phyloP scores from a whole-genome alignment of 202 grass and related monocot species.

The Tripidium arundinaceum region DNA sequence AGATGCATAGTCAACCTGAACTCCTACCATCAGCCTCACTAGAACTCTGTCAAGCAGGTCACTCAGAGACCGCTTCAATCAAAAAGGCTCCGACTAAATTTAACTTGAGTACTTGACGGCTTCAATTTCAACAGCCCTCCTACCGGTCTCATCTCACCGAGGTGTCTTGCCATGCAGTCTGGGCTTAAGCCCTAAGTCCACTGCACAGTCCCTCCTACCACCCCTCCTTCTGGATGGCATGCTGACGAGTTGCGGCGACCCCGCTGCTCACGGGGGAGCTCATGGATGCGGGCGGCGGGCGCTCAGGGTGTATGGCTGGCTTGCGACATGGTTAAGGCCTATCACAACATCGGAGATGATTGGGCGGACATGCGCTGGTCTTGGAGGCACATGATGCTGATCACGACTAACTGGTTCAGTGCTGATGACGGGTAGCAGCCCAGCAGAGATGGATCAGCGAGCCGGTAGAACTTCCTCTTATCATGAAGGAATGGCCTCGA shows the following conservation, averaged over 20 bases:
- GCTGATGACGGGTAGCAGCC: conserved; percentile 57
- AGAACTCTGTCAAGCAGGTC: conserved; percentile 12
- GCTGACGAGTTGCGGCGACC: conserved; percentile 28
- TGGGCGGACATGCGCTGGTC: conserved; percentile 82
- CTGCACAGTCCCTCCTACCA: conserved; percentile 26
- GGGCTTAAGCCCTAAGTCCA: not conserved
- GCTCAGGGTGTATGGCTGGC: conserved; percentile 53
- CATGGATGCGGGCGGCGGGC: not conserved
- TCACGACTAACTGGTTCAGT: conserved; percentile 75
- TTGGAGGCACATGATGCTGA: conserved; percentile 90
- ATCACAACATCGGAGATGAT: conserved; percentile 67
- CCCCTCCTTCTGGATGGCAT: conserved; percentile 60
- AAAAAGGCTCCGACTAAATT: conserved; percentile 24
- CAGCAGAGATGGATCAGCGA: conserved; percentile 64
- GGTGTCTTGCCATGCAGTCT: not conserved
- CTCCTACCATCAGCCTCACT: conserved; percentile 9
- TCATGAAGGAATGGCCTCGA: conserved; percentile 73
- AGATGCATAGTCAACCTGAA: too few species aligned
- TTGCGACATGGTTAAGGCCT: conserved; percentile 64
- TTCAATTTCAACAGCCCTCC: conserved; percentile 25
- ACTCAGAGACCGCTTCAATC: conserved; percentile 28
- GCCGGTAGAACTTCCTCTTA: conserved; percentile 56
- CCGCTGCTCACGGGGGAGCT: conserved; percentile 30
- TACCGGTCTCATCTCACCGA: not conserved
- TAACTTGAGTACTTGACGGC: conserved; percentile 25